Evolutionary conservation across 768 basidiomycete genomes (phyloP).

Genomic region (Lactifluus hygrophoroides): DNA sequence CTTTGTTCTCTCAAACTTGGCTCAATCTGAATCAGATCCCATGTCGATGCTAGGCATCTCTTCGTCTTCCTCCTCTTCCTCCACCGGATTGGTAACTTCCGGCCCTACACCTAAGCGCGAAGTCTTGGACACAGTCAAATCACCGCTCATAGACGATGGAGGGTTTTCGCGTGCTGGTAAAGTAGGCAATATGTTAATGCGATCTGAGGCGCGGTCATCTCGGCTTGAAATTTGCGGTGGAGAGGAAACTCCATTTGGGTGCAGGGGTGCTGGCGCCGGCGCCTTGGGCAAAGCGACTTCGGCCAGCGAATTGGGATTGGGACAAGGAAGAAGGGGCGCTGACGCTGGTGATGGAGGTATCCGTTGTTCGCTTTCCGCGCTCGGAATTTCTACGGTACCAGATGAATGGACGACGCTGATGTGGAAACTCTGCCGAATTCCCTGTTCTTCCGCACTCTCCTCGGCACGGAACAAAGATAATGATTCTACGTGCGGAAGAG

Average conservation of each 20-base stretch:
- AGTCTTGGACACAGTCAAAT: background rate
- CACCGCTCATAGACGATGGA: background rate
- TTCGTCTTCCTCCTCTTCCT: conserved; percentile 62
- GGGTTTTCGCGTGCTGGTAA: background rate
- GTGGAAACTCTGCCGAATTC: conserved; percentile 35
- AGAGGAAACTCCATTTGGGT: background rate
- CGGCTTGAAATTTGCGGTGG: background rate
- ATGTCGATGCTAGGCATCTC: conserved; percentile 71
- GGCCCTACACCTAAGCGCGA: background rate
- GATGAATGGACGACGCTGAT: conserved; percentile 25
- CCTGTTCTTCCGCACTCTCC: conserved; percentile 55
- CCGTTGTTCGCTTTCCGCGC: background rate
- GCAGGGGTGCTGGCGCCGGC: background rate
- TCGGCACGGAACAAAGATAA: conserved; percentile 55
- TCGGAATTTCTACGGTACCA: background rate
- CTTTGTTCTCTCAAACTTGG: conserved; percentile 16
- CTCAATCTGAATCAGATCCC: conserved; percentile 69
- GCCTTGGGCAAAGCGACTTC: background rate
- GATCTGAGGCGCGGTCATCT: background rate
- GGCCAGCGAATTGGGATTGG: background rate
- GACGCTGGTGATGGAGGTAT: background rate
- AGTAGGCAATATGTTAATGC: background rate
- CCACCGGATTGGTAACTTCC: conserved; percentile 10
- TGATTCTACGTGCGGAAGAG: conserved; percentile 53
- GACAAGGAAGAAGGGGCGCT: background rate